Evolutionary conservation across 169 alveolate species (phyloP).

Genomic region (Cryptosporidium canis): DNA sequence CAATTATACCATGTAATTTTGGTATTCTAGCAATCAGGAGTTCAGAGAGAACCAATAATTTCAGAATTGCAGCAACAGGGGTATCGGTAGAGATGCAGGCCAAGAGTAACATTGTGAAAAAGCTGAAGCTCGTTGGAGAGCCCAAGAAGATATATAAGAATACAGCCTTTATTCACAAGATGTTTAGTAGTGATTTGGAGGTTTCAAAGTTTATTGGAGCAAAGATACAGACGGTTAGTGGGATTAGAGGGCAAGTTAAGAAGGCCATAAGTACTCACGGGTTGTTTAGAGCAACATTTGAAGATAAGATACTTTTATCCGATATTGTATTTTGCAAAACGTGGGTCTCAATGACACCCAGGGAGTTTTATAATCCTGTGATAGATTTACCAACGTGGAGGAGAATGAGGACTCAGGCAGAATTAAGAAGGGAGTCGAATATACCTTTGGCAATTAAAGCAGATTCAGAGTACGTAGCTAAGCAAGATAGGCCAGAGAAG

Average conservation of each 20-base stretch:
- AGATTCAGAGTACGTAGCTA: slow-evolving; percentile 45
- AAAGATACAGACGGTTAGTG: slow-evolving; percentile 96
- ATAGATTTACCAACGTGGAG: slow-evolving; percentile 81
- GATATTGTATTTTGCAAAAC: slow-evolving; percentile 96
- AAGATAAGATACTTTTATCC: slow-evolving; percentile 95
- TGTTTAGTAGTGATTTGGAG: slow-evolving; percentile 98
- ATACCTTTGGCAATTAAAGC: slow-evolving; percentile 76
- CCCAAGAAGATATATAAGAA: slow-evolving; percentile 97
- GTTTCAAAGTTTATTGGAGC: slow-evolving; percentile 97
- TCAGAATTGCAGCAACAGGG: slow-evolving; percentile 96
- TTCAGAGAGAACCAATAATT: slow-evolving; percentile 85
- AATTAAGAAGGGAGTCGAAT: slow-evolving; percentile 73
- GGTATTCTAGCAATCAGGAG: slow-evolving; percentile 86
- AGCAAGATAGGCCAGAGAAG: slow-evolving; percentile 66
- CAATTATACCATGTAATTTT: slow-evolving; percentile 93
- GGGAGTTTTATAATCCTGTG: slow-evolving; percentile 79
- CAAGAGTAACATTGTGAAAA: slow-evolving; percentile 88
- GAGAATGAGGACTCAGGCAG: slow-evolving; percentile 78
- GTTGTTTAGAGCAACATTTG: slow-evolving; percentile 96
- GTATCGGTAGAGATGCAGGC: slow-evolving; percentile 90
- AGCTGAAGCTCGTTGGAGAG: slow-evolving; percentile 95
- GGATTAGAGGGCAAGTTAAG: slow-evolving; percentile 98
- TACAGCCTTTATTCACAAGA: slow-evolving; percentile 97
- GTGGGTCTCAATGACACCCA: slow-evolving; percentile 83
- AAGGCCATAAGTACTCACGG: slow-evolving; percentile 95